Conservation (phyloP, 2,329 filamentous ascomycete species). For the Helminthosporium solani region DNA sequence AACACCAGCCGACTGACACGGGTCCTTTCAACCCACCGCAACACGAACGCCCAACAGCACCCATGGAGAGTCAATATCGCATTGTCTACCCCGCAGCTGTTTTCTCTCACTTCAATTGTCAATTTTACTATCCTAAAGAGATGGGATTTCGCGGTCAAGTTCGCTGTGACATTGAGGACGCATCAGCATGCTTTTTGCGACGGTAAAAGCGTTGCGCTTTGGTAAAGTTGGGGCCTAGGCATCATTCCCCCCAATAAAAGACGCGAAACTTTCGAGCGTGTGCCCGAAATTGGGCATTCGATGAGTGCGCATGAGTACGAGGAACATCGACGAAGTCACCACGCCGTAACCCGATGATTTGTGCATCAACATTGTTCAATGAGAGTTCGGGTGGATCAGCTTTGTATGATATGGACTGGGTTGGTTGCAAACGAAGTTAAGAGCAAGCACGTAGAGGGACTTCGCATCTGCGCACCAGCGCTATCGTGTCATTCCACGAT, state of each 20-base stretch:
- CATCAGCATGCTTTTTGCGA: not conserved
- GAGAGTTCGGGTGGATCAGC: not conserved
- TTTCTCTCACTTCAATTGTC: not conserved
- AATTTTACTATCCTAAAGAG: slow-evolving; percentile 1
- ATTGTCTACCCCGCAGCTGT: too few relatives aligned
- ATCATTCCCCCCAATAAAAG: not conserved
- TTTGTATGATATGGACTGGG: not conserved
- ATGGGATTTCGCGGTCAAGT: not conserved
- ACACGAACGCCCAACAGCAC: too few relatives aligned
- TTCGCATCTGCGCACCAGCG: not conserved
- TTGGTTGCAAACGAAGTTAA: not conserved
- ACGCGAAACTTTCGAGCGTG: not conserved
- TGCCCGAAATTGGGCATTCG: not conserved
- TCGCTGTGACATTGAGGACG: not conserved
- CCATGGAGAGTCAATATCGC: too few relatives aligned
- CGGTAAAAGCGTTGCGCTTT: not conserved
- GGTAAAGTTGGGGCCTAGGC: not conserved
- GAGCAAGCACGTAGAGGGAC: not conserved
- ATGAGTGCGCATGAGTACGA: not conserved
- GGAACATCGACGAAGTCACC: not conserved
- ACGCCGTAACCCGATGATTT: not conserved
- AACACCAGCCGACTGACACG: not conserved
- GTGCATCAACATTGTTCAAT: not conserved
- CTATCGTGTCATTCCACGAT: not conserved
- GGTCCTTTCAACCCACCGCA: not conserved